A percentile compares a stretch with the other conserved stretches of the same genome.
These are phyloP conservation scores for Madurella mycetomatis DNA, from an alignment of 2,329 filamentous ascomycete species.

Conservation along the genomic window DNA sequence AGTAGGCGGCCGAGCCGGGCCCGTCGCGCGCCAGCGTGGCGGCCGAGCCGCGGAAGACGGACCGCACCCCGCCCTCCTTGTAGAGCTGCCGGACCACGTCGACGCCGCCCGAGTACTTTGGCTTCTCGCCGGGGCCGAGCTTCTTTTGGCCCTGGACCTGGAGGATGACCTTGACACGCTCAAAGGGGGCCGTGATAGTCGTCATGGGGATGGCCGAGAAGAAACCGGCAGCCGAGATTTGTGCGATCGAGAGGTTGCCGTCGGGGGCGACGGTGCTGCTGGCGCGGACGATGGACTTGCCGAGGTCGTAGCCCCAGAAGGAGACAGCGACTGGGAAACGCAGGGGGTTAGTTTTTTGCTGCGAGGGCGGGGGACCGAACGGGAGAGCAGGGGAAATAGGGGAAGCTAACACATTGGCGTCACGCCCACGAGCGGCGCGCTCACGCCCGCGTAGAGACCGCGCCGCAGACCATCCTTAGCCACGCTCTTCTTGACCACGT, in stretches of 20 bases:
- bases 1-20: constrained; percentile 90
- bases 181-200: constrained; percentile 95
- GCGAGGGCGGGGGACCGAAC: background rate
- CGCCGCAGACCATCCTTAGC: constrained; percentile 75
- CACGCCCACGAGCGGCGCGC: constrained; percentile 87
- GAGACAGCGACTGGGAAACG: constrained; percentile 57
- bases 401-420: constrained; percentile 88
- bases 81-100: constrained; percentile 95
- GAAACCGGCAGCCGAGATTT: constrained; percentile 90
- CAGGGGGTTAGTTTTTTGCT: constrained; percentile 1
- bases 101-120: constrained; percentile 78
- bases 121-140: constrained; percentile 83
- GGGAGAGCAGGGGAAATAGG: background rate
- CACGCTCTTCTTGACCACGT: constrained; percentile 85
- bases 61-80: constrained; percentile 81
- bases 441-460: constrained; percentile 95
- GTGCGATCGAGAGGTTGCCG: constrained; percentile 72
- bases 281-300: constrained; percentile 77
- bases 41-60: constrained; percentile 83
- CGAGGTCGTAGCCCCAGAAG: constrained; percentile 89
- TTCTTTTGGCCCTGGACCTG: constrained; percentile 93
- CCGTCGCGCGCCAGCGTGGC: constrained; percentile 94
- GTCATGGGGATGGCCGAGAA: constrained; percentile 98
- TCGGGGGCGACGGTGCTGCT: constrained; percentile 61
- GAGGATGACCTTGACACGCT: constrained; percentile 96